Base-by-base conservation (phyloP, 179 eudicot species). In the Nepenthes alata region DNA sequence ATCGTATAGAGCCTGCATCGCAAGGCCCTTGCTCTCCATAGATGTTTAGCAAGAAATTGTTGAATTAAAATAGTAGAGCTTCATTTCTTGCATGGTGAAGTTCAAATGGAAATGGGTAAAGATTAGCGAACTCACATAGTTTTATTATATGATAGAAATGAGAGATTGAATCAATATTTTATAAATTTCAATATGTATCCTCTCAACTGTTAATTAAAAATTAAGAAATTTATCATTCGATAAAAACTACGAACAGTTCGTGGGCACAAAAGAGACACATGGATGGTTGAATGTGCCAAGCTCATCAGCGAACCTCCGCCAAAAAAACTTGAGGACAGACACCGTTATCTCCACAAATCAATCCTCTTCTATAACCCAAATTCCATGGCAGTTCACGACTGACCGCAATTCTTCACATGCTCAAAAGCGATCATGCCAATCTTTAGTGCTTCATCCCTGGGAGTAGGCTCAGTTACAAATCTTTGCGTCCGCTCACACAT, bases 391-490 rank as follows among this genome's bases (percentile, higher is more conserved):
- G 4, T 52, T 12, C 16, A 5, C 16, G 2, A 13, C 55, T 16
- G 15, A 10, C 55, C n/a, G 55, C 55, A 52, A 52, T n/a, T 52
- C 15, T 52, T 13, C 55, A 52, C 14, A 25, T 6, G 35, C 16
- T 15, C 15, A 52, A 4, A 11, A 65, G 14, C 47, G 25, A 25
- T 25, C 25, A 81, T 85, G 85, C 77, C 76, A 39, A 59, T 80
- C 52, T 73, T 78, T 51, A 67, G 61, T 65, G 72, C 84, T 49
- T 78, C 86, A 70, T 67, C 64, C 61, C 39, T 70, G 60, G 82
- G 75, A 59, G 62, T 79, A 11, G 83, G 80, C 4, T 79, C 84
- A 68, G 55, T 69, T 4, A 61, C 85, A 6, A 73, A 64, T 58
- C 69, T 71, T 11, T 64, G 75, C 59, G 74, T 70, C 55, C 75